These are phyloP conservation scores for Smittium mucronatum DNA, from an alignment of 371 early-diverging fungal genomes.

Conservation along the genomic window DNA sequence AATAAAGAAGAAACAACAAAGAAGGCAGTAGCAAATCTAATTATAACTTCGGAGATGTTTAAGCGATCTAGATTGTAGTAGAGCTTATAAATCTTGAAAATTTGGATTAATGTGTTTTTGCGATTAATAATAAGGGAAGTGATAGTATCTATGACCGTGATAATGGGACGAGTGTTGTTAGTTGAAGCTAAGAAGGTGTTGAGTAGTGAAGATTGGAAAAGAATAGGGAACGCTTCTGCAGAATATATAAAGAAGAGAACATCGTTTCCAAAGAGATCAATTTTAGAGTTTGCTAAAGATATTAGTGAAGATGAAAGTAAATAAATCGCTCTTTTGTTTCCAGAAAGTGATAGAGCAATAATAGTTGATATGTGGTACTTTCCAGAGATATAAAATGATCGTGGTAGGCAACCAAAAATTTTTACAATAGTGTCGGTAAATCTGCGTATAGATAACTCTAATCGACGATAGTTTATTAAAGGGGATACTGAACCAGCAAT, in stretches of 20 bases:
- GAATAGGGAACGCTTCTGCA: neutral
- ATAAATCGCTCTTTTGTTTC: neutral
- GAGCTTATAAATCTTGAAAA: neutral
- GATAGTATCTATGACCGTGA: neutral
- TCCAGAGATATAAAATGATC: neutral
- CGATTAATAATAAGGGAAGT: neutral
- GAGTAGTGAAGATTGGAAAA: neutral
- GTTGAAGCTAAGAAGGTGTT: neutral
- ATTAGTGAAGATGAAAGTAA: neutral
- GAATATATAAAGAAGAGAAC: neutral
- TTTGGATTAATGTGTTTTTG: neutral
- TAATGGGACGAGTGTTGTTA: neutral
- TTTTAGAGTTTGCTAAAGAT: neutral
- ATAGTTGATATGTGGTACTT: neutral
- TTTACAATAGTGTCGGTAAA: neutral
- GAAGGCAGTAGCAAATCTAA: neutral
- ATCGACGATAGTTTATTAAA: neutral
- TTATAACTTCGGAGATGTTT: neutral
- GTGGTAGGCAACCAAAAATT: neutral
- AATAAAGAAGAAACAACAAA: neutral
- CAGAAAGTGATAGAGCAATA: neutral
- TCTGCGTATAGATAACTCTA: neutral
- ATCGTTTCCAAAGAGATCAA: neutral
- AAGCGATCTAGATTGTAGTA: neutral
- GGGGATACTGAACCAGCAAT: too few species aligned